phyloP scores from a whole-genome alignment of 1,139 yeast species.

The Kluyveromyces marxianus region DNA sequence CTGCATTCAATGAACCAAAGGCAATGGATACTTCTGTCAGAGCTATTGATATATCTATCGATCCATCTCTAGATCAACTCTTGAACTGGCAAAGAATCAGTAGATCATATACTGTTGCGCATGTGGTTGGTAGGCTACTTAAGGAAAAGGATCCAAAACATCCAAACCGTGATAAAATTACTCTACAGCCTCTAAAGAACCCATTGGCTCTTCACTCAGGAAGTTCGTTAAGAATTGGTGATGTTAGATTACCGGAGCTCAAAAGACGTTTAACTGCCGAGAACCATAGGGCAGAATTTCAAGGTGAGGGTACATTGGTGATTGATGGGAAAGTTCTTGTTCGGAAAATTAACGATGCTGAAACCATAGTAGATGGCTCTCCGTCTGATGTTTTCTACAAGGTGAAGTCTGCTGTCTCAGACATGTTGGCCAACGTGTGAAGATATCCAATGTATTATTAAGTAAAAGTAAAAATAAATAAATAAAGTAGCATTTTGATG shows the following conservation, averaged over 20 bases:
- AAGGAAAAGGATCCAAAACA: constrained; percentile 30
- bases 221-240: constrained; percentile 68
- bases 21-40: constrained; percentile 55
- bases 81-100: constrained; percentile 81
- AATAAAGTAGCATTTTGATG: not conserved
- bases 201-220: constrained; percentile 20
- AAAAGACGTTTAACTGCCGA: constrained; percentile 51
- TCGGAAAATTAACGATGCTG: constrained; percentile 73
- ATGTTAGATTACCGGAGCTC: constrained; percentile 74
- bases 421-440: constrained; percentile 70
- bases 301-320: constrained; percentile 88
- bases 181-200: constrained; percentile 22
- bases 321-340: constrained; percentile 74
- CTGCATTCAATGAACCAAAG: constrained; percentile 37
- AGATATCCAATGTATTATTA: not conserved
- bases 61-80: constrained; percentile 52
- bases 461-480: not conserved
- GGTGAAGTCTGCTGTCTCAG: constrained; percentile 68
- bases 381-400: constrained; percentile 70
- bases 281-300: constrained; percentile 75
- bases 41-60: constrained; percentile 66
- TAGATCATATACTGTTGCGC: constrained; percentile 77
- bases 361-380: constrained; percentile 76
- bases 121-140: constrained; percentile 65
- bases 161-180: constrained; percentile 18